Percentiles rank a stretch among this genome's conserved stretches.
These are phyloP conservation scores for Paulinella micropora DNA, from an alignment of 78 protist genomes.

Conservation along the genomic window DNA sequence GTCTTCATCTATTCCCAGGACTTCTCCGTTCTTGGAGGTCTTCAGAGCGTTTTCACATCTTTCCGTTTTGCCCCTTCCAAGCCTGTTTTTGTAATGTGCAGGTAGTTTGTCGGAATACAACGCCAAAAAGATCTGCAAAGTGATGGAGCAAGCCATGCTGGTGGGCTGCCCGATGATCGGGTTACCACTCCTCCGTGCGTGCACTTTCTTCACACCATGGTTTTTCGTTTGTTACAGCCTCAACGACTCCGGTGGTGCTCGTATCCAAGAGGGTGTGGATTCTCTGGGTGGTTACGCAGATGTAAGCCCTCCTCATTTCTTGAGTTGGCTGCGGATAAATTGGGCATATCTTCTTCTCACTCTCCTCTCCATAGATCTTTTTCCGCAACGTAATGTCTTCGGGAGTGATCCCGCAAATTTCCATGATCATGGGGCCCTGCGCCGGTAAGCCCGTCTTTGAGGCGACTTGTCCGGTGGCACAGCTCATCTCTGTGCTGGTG, in stretches of 20 bases:
- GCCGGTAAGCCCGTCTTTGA: too few relatives aligned
- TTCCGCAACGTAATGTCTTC: constrained; percentile 50
- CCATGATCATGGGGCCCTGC: constrained; percentile 91
- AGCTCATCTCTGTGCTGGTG: too few relatives aligned
- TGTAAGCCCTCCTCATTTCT: not conserved
- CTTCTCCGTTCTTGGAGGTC: constrained; percentile 91
- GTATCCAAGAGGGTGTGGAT: constrained; percentile 92
- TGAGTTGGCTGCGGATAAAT: not conserved
- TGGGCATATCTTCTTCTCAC: not conserved
- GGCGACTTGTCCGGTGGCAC: too few relatives aligned
- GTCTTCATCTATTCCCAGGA: constrained; percentile 86
- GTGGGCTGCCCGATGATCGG: constrained; percentile 93
- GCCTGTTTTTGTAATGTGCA: not conserved
- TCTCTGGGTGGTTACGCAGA: constrained; percentile 91
- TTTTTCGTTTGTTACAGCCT: too few relatives aligned
- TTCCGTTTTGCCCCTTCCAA: not conserved
- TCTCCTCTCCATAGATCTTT: constrained; percentile 13
- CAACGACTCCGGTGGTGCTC: constrained; percentile 71
- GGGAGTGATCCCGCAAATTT: constrained; percentile 86
- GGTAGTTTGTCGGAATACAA: constrained; percentile 71
- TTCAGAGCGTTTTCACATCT: too few relatives aligned
- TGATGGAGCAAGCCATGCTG: constrained; percentile 85
- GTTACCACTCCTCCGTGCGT: too few relatives aligned
- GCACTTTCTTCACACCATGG: too few relatives aligned
- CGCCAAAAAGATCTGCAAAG: constrained; percentile 89